phyloP scores from a whole-genome alignment of 164 flowering plant genomes.

The Sedum album region DNA sequence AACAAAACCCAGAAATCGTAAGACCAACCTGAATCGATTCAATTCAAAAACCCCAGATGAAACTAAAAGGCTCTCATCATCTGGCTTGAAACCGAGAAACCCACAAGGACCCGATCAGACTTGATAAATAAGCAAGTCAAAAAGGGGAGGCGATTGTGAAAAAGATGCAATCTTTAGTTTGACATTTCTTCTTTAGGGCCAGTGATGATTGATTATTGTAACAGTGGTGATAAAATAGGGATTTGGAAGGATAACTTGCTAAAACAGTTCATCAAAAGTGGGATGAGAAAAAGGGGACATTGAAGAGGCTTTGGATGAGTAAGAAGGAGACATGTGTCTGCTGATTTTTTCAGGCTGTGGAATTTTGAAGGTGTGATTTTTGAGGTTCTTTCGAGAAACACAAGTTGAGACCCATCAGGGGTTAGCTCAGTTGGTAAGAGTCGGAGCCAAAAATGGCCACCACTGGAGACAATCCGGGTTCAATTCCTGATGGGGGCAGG shows the following conservation, averaged over 20 bases:
- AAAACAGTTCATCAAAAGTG: background rate
- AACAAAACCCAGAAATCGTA: background rate
- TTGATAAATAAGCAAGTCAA: constrained; percentile 5
- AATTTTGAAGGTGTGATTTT: background rate
- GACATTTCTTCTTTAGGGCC: background rate
- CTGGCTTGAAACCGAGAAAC: background rate
- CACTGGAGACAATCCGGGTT: no score
- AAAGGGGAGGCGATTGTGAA: background rate
- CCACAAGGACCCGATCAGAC: background rate
- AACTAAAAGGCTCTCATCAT: background rate
- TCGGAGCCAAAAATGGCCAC: no score
- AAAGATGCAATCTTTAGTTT: constrained; percentile 3
- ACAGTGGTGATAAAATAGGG: background rate
- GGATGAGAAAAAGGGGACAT: background rate
- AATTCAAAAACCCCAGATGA: background rate
- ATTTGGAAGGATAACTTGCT: background rate
- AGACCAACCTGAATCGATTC: background rate
- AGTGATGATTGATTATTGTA: background rate
- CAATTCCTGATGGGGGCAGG: no score
- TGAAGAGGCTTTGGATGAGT: background rate
- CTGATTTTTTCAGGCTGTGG: background rate
- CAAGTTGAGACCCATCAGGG: no score
- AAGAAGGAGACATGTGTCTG: background rate
- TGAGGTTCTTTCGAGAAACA: no score
- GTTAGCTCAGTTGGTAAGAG: no score